Percentiles rank a stretch among this genome's conserved stretches.
Evolutionary conservation across 2,329 filamentous ascomycete species (phyloP).

Genomic region (Penicillium griseofulvum): DNA sequence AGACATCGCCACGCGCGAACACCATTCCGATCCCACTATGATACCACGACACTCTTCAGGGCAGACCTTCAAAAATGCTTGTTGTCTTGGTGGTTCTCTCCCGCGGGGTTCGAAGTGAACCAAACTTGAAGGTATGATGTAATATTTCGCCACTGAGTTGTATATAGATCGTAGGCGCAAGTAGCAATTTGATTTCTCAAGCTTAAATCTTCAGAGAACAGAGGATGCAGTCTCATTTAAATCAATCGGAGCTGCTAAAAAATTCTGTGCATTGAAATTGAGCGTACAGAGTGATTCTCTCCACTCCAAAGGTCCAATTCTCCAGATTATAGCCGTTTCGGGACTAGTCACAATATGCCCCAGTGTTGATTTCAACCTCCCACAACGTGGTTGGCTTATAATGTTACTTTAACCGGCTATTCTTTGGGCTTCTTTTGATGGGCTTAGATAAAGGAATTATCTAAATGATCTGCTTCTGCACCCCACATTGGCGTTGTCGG

Average conservation of each 20-base stretch:
- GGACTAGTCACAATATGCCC: constrained; percentile 19
- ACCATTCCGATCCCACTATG: constrained; percentile 14
- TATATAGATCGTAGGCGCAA: background rate
- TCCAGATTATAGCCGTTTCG: constrained; percentile 22
- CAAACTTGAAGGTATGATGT: constrained; percentile 15
- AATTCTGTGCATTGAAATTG: background rate
- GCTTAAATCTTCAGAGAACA: background rate
- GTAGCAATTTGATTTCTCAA: background rate
- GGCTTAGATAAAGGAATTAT: constrained; percentile 19
- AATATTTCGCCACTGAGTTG: constrained; percentile 1
- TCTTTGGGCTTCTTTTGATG: constrained; percentile 1
- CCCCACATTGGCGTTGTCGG: background rate
- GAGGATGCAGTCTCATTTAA: background rate
- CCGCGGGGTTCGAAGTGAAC: background rate
- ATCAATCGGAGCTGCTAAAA: background rate
- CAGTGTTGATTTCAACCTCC: background rate
- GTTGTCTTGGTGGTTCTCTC: background rate
- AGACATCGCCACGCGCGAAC: constrained; percentile 23
- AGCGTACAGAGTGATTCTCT: background rate
- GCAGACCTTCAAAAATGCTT: background rate
- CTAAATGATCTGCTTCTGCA: constrained; percentile 9
- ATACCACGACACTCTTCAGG: background rate
- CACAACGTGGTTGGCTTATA: constrained; percentile 17
- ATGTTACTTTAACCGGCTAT: background rate
- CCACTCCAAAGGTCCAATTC: constrained; percentile 14